A percentile compares a stretch with the other conserved stretches of the same genome.
Evolutionary conservation across 2,329 filamentous ascomycete genomes (phyloP).

Genomic region (Aciculosporium take): DNA sequence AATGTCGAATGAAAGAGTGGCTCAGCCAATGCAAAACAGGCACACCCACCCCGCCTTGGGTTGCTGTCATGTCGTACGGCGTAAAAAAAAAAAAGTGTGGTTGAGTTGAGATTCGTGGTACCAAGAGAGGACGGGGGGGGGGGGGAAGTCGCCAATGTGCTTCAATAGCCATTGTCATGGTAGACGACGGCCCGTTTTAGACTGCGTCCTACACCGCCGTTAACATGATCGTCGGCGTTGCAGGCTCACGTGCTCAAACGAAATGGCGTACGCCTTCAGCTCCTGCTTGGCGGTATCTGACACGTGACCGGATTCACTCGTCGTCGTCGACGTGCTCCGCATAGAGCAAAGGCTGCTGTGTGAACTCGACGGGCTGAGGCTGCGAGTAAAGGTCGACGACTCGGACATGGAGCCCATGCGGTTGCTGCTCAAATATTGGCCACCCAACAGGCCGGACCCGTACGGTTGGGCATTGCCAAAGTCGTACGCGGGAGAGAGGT

Average conservation of each 20-base stretch:
- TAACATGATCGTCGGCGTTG: slow-evolving; percentile 45
- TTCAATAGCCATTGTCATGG: slow-evolving; percentile 1
- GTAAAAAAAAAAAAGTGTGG: slow-evolving; percentile 10
- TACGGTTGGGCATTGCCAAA: slow-evolving; percentile 52
- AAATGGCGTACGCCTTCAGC: slow-evolving; percentile 72
- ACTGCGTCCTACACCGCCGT: no score
- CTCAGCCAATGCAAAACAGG: background rate
- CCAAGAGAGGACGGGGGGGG: background rate
- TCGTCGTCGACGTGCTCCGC: slow-evolving; percentile 42
- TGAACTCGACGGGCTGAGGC: slow-evolving; percentile 59
- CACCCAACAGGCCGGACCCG: slow-evolving; percentile 31
- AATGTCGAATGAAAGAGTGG: background rate
- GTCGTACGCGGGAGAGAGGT: slow-evolving; percentile 62
- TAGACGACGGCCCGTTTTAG: background rate
- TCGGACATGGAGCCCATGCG: slow-evolving; percentile 15
- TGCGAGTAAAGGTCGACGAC: slow-evolving; percentile 18
- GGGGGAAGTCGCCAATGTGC: background rate
- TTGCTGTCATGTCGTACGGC: slow-evolving; percentile 6
- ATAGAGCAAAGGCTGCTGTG: slow-evolving; percentile 75
- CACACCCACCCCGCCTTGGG: background rate
- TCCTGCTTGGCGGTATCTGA: slow-evolving; percentile 68
- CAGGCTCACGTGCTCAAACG: slow-evolving; percentile 67
- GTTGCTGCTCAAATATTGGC: slow-evolving; percentile 11
- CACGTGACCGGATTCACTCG: slow-evolving; percentile 40
- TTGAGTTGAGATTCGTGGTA: slow-evolving; percentile 2